Base-by-base conservation (phyloP, 768 basidiomycete species). In the Pulveroboletus sp. region DNA sequence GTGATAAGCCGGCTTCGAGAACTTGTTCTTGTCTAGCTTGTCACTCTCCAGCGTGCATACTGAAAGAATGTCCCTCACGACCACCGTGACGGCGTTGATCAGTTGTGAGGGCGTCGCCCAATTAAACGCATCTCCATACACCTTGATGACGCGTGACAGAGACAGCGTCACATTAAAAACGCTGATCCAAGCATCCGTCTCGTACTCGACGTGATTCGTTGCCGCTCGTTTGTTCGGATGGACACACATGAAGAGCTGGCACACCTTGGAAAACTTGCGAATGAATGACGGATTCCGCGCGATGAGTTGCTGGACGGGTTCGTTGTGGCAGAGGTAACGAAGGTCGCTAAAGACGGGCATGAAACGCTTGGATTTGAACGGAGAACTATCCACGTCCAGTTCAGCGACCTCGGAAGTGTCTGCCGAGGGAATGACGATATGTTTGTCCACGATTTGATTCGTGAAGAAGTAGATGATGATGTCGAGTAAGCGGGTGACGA, bases 101-200 rank as follows among this genome's bases (percentile, higher is more conserved):
- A 93, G 76, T 54, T 87, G 80, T 3, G 77, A 72, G 0, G 78
- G 68, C 1, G 74, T 75, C 1, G 81, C 75, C 42, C 73, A 72
- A n/a, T 76, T 68, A 62, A 86, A 95, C 0, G 89, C 86, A 57
- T 89, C 89, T 6, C 93, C 94, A 53, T 92, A 90, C 1, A 86
- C 85, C 63, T 92, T 89, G 73, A 91, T 89, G 34, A 92, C 82
- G 37, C 92, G 83, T 6, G 89, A 87, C 22, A 99, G 71, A 29
- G 91, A 93, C 10, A 95, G 79, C 6, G 93, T 93, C 20, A 97
- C 87, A 58, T 94, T 93, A 70, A 98, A 98, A 13, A 96, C 91
- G 59, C 86, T 89, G 54, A 96, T 91, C 95, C 94, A 96, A 17
- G 87, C 86, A 56, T 99, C 96, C 26, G 88, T 87, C 71, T 99